A percentile compares a stretch with the other conserved stretches of the same genome.
Evolutionary conservation across 2,329 filamentous ascomycete genomes (phyloP).

Genomic region (Diplodia sapinea): DNA sequence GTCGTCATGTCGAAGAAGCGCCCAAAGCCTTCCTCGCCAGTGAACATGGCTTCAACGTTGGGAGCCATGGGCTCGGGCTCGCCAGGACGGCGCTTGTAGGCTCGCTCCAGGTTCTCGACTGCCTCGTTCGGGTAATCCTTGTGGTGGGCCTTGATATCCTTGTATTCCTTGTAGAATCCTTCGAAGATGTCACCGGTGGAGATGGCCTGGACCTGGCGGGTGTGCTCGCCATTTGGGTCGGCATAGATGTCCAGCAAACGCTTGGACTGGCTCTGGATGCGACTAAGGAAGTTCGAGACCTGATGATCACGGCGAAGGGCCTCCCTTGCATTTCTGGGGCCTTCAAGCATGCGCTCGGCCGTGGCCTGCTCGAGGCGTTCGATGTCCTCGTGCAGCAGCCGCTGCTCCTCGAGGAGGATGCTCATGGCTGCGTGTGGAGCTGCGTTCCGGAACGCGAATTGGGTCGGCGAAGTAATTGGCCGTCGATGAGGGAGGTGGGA

Average conservation of each 20-base stretch:
- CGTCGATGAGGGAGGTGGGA: background rate
- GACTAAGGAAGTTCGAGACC: conserved; percentile 81
- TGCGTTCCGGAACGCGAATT: background rate
- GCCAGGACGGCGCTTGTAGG: conserved; percentile 78
- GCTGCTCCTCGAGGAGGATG: conserved; percentile 80
- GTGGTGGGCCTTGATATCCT: conserved; percentile 84
- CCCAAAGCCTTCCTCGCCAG: conserved; percentile 91
- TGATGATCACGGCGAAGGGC: conserved; percentile 91
- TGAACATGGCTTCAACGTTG: conserved; percentile 89
- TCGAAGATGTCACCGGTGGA: conserved; percentile 86
- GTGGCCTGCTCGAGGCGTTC: conserved; percentile 95
- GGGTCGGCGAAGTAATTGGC: background rate
- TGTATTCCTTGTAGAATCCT: conserved; percentile 86
- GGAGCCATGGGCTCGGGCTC: conserved; percentile 64
- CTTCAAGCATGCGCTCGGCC: conserved; percentile 84
- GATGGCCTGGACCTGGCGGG: conserved; percentile 82
- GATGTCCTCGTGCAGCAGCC: conserved; percentile 93
- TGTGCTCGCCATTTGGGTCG: conserved; percentile 73
- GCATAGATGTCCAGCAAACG: conserved; percentile 83
- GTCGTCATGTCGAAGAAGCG: conserved; percentile 88
- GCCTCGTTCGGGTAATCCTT: conserved; percentile 90
- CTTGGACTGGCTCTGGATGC: conserved; percentile 84
- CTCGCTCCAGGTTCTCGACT: conserved; percentile 91
- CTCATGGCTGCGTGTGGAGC: conserved; percentile 58
- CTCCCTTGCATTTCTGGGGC: conserved; percentile 87